Evolutionary conservation across 176 grass and related monocot species (phyloP), one percentile per base, ranked within the genome.

Genomic region (Tillandsia leiboldiana): DNA sequence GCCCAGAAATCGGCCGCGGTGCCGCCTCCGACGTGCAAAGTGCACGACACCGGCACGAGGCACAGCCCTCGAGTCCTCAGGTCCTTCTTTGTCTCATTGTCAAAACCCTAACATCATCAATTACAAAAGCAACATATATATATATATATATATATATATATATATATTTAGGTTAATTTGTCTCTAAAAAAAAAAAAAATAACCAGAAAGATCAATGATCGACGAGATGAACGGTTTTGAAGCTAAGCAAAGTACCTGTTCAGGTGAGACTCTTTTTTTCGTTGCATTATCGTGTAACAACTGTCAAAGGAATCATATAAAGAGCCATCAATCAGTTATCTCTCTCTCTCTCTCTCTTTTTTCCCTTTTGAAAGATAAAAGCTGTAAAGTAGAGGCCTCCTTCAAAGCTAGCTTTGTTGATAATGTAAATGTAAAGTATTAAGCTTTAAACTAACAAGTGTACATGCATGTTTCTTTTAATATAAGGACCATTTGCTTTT

Each of bases 1-100:
- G 78, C 62, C 91, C 87, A 96, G 82, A 68, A 81, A 71, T 87
- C 87, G 14, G 86, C 89, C 8, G 78, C 86, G 58, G 49, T 73
- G 71, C 90, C 82, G 12, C 61, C 66, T 51, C 64, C 79, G 0
- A 85, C 67, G 53, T 85, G 87, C 65, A 87, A 76, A 18, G 82
- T 88, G 83, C 85, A 96, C 8, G 80, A 88, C 49, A 88, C 80
- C 9, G 91, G 91, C 18, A 91, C 85, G 53, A 96, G 80, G 59
- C 88, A 96, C 49, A 96, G 65, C 22, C 88, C 91, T 78, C 83
- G 59, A 63, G 85, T 91, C 72, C 81, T 86, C 52, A 91, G 50
- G 53, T 88, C 82, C 69, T 88, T 77, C 73, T 82, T 87, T 7
- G 66, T 51, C 23, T 85, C 85, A 0, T 92, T 77, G 9, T 87